phyloP scores from a whole-genome alignment of 164 flowering plant genomes.

The Nymphaea thermarum region DNA sequence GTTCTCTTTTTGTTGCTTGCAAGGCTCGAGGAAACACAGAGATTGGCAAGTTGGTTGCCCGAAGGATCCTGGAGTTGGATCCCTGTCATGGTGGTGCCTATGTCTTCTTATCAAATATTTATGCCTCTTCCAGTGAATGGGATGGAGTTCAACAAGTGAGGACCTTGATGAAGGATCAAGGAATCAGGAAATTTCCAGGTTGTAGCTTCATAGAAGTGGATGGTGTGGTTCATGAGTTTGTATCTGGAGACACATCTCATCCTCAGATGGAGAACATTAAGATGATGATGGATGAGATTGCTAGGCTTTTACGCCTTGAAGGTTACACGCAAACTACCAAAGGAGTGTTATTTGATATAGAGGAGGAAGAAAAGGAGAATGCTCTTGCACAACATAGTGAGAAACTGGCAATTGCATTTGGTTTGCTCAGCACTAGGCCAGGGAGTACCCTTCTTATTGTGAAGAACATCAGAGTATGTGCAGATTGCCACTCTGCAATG shows the following conservation, averaged over 20 bases:
- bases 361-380: slow-evolving; percentile 17
- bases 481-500: slow-evolving; percentile 19
- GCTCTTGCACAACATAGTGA: slow-evolving; percentile 15
- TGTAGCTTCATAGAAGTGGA: slow-evolving; percentile 18
- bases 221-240: slow-evolving; percentile 18
- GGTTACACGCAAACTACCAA: slow-evolving; percentile 12
- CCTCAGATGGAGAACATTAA: slow-evolving; percentile 9
- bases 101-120: slow-evolving; percentile 19
- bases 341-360: slow-evolving; percentile 14
- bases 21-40: slow-evolving; percentile 12
- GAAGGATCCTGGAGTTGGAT: slow-evolving; percentile 18
- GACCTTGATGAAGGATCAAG: slow-evolving; percentile 15
- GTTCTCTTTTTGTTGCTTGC: slow-evolving; percentile 19
- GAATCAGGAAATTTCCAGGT: slow-evolving; percentile 15
- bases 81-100: slow-evolving; percentile 18
- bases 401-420: slow-evolving; percentile 22
- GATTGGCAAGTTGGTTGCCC: slow-evolving; percentile 20
- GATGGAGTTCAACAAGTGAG: slow-evolving; percentile 13
- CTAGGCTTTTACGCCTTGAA: slow-evolving; percentile 10
- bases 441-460: slow-evolving; percentile 12
- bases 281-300: slow-evolving; percentile 17
- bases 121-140: slow-evolving; percentile 17
- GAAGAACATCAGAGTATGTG: slow-evolving; percentile 20
- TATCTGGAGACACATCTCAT: slow-evolving; percentile 16
- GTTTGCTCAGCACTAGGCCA: slow-evolving; percentile 17